Evolutionary conservation across 179 eudicot species (phyloP).

Genomic region (Drosera spatulata): DNA sequence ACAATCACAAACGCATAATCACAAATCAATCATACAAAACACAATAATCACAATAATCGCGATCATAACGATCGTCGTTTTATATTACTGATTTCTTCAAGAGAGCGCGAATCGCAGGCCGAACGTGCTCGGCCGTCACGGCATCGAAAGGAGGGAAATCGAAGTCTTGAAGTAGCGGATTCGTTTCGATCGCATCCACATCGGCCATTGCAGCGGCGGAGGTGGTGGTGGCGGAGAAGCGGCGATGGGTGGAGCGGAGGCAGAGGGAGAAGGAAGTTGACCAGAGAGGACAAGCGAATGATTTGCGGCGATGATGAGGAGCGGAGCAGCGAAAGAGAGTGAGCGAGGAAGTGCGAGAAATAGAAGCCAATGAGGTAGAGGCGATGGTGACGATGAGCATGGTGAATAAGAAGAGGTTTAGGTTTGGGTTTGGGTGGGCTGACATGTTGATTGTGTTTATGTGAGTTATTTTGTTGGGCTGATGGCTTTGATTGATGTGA

Average conservation of each 20-base stretch:
- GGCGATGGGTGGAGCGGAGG: slow-evolving; percentile 13
- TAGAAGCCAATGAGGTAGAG: slow-evolving; percentile 3
- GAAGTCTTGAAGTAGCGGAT: slow-evolving; percentile 61
- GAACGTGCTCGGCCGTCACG: slow-evolving; percentile 61
- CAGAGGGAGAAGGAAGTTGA: slow-evolving; percentile 59
- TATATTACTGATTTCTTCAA: slow-evolving; percentile 42
- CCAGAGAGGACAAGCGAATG: slow-evolving; percentile 57
- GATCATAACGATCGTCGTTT: not conserved
- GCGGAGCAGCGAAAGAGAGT: slow-evolving; percentile 7
- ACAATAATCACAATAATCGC: not conserved
- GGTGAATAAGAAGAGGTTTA: too few species aligned
- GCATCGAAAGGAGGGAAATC: slow-evolving; percentile 79
- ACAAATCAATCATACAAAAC: not conserved
- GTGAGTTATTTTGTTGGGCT: too few species aligned
- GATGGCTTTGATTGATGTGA: too few species aligned
- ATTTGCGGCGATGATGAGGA: slow-evolving; percentile 20
- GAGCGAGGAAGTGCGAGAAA: slow-evolving; percentile 25
- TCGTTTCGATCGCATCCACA: slow-evolving; percentile 16
- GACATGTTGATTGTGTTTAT: too few species aligned
- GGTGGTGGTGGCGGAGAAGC: slow-evolving; percentile 6
- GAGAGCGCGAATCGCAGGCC: slow-evolving; percentile 76
- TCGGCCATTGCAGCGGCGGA: slow-evolving; percentile 16
- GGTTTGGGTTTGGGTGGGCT: too few species aligned
- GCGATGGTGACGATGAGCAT: too few species aligned
- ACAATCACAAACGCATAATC: not conserved